Percentiles rank a stretch among this genome's conserved stretches.
Evolutionary conservation across 371 early-diverging fungal genomes (phyloP).

Genomic region (Globomyces sp.): DNA sequence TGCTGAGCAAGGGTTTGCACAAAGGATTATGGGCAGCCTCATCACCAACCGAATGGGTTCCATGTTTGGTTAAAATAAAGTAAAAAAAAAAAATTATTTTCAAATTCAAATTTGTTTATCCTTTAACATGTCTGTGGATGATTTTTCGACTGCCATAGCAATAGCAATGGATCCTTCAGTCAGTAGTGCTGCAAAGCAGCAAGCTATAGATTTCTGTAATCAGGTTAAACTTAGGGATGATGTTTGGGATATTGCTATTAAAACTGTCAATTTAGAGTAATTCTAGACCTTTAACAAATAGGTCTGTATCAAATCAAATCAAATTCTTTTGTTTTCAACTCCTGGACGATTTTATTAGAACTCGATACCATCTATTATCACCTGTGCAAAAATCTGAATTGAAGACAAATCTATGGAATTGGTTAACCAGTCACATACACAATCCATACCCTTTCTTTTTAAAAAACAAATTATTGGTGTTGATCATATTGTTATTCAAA

Average conservation of each 20-base stretch:
- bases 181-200: constrained; percentile 20
- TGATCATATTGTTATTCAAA: constrained; percentile 78
- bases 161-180: constrained; percentile 28
- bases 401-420: constrained; percentile 71
- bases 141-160: constrained; percentile 39
- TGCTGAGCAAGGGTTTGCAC: constrained; percentile 36
- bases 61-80: constrained; percentile 39
- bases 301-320: constrained; percentile 44
- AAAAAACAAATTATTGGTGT: constrained; percentile 83
- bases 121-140: constrained; percentile 23
- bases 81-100: not conserved
- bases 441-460: constrained; percentile 53
- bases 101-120: constrained; percentile 11
- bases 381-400: constrained; percentile 22
- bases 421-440: constrained; percentile 19
- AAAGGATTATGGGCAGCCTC: constrained; percentile 39
- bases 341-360: constrained; percentile 70
- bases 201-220: constrained; percentile 87
- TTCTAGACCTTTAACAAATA: constrained; percentile 7
- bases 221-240: constrained; percentile 73
- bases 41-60: constrained; percentile 38
- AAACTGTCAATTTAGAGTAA: constrained; percentile 39
- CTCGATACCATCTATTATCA: constrained; percentile 46
- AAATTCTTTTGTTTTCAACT: constrained; percentile 83
- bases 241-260: constrained; percentile 85